Conservation (phyloP, 2,329 filamentous ascomycete species). For the Xylariomycetidae sp. region DNA sequence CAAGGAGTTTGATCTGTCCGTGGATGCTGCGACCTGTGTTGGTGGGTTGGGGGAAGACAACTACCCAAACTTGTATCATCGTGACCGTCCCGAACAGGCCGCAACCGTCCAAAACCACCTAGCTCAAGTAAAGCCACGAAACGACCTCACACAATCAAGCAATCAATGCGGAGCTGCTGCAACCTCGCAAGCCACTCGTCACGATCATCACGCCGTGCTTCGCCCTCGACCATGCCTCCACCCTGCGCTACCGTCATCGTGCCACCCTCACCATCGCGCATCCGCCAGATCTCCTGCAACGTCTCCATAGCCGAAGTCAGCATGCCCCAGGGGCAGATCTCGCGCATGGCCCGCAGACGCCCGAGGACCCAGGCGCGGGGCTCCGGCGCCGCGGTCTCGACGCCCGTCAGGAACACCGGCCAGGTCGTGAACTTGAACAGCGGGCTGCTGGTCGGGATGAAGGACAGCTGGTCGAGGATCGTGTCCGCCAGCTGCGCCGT, state of each 20-base stretch:
- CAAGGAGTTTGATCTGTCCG: too few relatives aligned
- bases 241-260: not conserved
- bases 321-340: constrained; percentile 44
- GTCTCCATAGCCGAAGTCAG: constrained; percentile 44
- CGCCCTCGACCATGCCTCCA: constrained; percentile 9
- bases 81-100: not conserved
- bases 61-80: not conserved
- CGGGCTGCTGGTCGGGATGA: constrained; percentile 40
- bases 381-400: constrained; percentile 41
- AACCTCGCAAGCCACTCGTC: constrained; percentile 36
- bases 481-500: constrained; percentile 39
- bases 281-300: constrained; percentile 40
- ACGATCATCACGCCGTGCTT: not conserved
- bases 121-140: not conserved
- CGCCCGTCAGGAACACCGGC: constrained; percentile 53
- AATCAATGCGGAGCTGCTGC: constrained; percentile 37
- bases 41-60: too few relatives aligned
- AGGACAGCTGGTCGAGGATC: constrained; percentile 44
- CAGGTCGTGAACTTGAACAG: constrained; percentile 56
- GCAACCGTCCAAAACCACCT: not conserved
- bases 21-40: too few relatives aligned
- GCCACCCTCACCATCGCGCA: constrained; percentile 28
- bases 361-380: constrained; percentile 47
- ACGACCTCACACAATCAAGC: constrained; percentile 36
- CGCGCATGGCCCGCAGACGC: constrained; percentile 38